Base-by-base conservation (phyloP, 176 grass and related monocot genomes). In the Phoenix dactylifera region DNA sequence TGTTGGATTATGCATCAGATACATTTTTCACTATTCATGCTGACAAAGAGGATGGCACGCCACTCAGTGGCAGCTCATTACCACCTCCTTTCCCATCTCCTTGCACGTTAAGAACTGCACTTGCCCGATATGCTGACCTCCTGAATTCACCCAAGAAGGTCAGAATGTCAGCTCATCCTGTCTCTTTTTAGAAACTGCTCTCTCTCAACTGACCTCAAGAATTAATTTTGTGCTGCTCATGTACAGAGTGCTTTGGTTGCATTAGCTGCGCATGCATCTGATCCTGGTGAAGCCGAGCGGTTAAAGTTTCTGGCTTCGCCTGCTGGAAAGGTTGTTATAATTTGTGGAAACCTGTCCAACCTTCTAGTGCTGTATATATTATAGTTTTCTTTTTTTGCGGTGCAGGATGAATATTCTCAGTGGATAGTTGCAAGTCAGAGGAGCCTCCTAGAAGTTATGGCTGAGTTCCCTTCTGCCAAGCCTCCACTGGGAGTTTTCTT, bases 111-210 rank as follows among this genome's bases (percentile, higher is more conserved):
- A 86, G 86, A 71, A 82, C 75, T 61, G 90, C 90, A 30, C 80
- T 95, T 55, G 71, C 83, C 24, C 71, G 86, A 78, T 95, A 90
- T 71, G 86, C 90, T 1, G 90, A 95, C 73, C 90, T 95, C 74
- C 67, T 87, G n/a, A 95, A 87, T 76, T 95, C 90, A 66, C 90
- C 90, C 18, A 95, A 95, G 74, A 95, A 95, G 77, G 90, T 89
- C 51, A 70, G 70, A 7, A 17, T 50, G 64, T 67, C 24, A 30
- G 5, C 28, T 30, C 5, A 6, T 4, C 5, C 5, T 28, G 26
- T 30, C 5, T 30, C 28, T 30, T 30, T 30, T 30, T 5, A 30
- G 5, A 6, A 30, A 30, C 28, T 30, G 28, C 6, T 30, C 28
- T 30, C 28, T 30, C 28, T 30, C 6, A 30, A 30, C 22, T 39